These are phyloP conservation scores for Rubroshorea leprosula DNA, from an alignment of 345 rosid genomes.

Conservation along the genomic window DNA sequence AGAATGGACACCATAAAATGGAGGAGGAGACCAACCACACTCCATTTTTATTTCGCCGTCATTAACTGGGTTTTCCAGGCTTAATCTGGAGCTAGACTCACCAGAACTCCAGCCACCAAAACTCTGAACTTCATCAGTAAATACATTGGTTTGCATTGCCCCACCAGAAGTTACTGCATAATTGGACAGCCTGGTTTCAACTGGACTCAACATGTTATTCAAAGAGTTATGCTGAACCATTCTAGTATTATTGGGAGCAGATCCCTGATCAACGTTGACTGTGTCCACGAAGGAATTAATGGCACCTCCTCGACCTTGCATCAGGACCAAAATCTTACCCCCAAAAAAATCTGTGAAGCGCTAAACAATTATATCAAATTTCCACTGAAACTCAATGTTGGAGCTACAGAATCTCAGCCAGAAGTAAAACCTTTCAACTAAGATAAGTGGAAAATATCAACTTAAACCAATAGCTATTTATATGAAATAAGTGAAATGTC, in stretches of 20 bases:
- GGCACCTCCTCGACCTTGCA: constrained; percentile 54
- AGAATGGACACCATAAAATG: constrained; percentile 19
- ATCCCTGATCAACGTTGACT: constrained; percentile 48
- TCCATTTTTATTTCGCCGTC: constrained; percentile 46
- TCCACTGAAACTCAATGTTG: constrained; percentile 1
- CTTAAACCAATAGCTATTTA: constrained; percentile 16
- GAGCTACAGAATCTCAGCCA: constrained; percentile 14
- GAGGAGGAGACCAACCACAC: constrained; percentile 35
- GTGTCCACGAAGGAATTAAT: constrained; percentile 50
- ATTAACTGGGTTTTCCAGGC: constrained; percentile 34
- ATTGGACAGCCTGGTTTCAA: constrained; percentile 36
- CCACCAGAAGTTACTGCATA: constrained; percentile 34
- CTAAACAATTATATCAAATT: constrained; percentile 15
- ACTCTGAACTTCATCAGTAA: constrained; percentile 34
- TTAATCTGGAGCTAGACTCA: constrained; percentile 51
- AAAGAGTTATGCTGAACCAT: constrained; percentile 35
- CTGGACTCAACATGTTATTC: constrained; percentile 40
- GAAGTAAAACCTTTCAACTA: constrained; percentile 22
- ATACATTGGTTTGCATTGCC: constrained; percentile 30
- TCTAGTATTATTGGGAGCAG: constrained; percentile 27
- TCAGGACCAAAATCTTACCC: constrained; percentile 31
- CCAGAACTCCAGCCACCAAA: constrained; percentile 55
- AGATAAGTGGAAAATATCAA: constrained; percentile 14
- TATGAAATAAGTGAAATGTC: background rate
- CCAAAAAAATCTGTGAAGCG: constrained; percentile 20